Base-by-base conservation (phyloP, 768 basidiomycete species). In the Galerina sulciceps region DNA sequence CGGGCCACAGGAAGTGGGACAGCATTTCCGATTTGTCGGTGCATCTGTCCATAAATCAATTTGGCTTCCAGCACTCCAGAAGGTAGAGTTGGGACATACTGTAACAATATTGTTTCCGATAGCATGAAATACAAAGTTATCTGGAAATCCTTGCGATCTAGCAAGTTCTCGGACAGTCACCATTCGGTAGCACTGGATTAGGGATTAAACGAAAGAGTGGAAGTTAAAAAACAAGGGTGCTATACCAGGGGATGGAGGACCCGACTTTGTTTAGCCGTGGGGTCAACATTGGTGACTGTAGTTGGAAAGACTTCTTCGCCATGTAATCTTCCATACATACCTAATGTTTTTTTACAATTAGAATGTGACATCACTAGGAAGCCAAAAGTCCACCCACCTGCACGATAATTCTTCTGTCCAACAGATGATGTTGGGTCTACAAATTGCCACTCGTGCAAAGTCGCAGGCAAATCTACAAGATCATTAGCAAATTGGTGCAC, bases 101-200 rank as follows among this genome's bases (percentile, higher is more conserved):
- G 85, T 90, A 31, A 83, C 76, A 13, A 91, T 79, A 42, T 80
- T 83, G 40, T 83, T 65, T 13, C 79, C 72, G 6, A 77, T 61
- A 0, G 88, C 75, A 54, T 81, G 66, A 60, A 94, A 93, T 0
- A 81, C 71, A 57, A 91, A 92, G 65, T 79, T 73, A 61, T 94
- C 92, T 0, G 91, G 88, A 68, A 94, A 91, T 0, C 92, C 91
- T 74, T 94, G 92, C 0, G 89, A 88, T 41, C 92, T 77, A 8
- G 91, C 91, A 13, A 90, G 76, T 68, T 93, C 91, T 5, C 91
- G 82, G 20, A 93, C 85, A 0, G 88, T 88, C 6, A 91, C 73
- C 62, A 91, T 85, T 9, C 92, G 82, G 62, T 81, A 81, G 61
- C 85, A 87, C 91, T 93, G 9, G 8, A 31, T 4, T 20, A 52